Conservation (phyloP, 768 basidiomycete species). For the Boletus tylopilopsis region DNA sequence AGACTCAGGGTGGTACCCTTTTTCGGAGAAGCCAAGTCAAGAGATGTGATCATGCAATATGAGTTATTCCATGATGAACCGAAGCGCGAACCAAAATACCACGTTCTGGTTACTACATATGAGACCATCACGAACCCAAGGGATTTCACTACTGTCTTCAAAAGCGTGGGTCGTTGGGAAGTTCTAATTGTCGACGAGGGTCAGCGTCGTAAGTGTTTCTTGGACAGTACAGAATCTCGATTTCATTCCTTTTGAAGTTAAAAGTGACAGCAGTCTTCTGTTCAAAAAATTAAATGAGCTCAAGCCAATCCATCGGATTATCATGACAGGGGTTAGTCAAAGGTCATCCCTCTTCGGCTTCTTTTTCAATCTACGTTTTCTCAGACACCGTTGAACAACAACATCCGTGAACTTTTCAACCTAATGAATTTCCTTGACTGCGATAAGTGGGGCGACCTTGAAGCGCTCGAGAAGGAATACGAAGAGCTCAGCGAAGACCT, state of each 20-base stretch:
- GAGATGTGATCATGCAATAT: constrained; percentile 76
- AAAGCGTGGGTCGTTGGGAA: constrained; percentile 86
- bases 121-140: constrained; percentile 69
- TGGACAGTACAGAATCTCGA: background rate
- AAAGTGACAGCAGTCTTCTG: constrained; percentile 73
- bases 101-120: constrained; percentile 92
- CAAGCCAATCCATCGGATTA: constrained; percentile 71
- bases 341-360: background rate
- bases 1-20: constrained; percentile 76
- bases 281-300: constrained; percentile 83
- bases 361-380: background rate
- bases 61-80: constrained; percentile 72
- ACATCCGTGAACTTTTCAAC: constrained; percentile 94
- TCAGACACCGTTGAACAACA: constrained; percentile 94
- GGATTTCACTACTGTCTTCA: constrained; percentile 77
- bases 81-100: constrained; percentile 61
- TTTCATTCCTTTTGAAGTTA: constrained; percentile 50
- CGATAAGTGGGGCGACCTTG: constrained; percentile 69
- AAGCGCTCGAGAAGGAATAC: constrained; percentile 68
- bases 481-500: constrained; percentile 76
- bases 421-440: constrained; percentile 95
- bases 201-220: constrained; percentile 65
- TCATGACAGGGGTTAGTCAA: constrained; percentile 77
- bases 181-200: constrained; percentile 91
- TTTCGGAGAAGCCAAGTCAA: constrained; percentile 74